These are phyloP conservation scores for Eragrostis curvula DNA, from an alignment of 176 grass and related monocot genomes.

Conservation along the genomic window DNA sequence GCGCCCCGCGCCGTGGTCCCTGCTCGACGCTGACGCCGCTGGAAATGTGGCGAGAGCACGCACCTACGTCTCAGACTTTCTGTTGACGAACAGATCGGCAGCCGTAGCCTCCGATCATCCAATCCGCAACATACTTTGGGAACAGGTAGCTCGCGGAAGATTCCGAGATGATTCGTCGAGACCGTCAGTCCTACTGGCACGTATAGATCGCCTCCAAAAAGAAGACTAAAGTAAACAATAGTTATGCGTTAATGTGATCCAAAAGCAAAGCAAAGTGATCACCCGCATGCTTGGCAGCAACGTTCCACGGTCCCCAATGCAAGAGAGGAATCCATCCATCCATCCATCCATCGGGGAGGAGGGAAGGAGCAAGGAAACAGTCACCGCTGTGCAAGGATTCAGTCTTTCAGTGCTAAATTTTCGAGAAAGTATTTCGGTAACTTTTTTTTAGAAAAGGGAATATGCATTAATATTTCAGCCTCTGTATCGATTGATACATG, in stretches of 20 bases:
- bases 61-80: not conserved
- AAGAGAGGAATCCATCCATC: not conserved
- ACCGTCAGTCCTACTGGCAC: not conserved
- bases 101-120: too few species aligned
- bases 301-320: not conserved
- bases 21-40: not conserved
- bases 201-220: not conserved
- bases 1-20: not conserved
- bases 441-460: too few species aligned
- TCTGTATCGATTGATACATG: too few species aligned
- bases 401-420: not conserved
- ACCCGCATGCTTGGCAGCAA: not conserved
- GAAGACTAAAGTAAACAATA: not conserved
- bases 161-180: not conserved
- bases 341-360: too few species aligned
- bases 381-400: not conserved
- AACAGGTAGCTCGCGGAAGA: not conserved
- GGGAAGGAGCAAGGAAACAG: not conserved
- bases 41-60: not conserved
- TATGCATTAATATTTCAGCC: too few species aligned
- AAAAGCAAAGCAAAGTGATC: not conserved
- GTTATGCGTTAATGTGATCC: not conserved
- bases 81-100: not conserved
- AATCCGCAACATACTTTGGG: not conserved
- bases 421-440: not conserved